phyloP scores from a whole-genome alignment of 352 stramenopile genomes.

The Globisporangium acanthophoron region DNA sequence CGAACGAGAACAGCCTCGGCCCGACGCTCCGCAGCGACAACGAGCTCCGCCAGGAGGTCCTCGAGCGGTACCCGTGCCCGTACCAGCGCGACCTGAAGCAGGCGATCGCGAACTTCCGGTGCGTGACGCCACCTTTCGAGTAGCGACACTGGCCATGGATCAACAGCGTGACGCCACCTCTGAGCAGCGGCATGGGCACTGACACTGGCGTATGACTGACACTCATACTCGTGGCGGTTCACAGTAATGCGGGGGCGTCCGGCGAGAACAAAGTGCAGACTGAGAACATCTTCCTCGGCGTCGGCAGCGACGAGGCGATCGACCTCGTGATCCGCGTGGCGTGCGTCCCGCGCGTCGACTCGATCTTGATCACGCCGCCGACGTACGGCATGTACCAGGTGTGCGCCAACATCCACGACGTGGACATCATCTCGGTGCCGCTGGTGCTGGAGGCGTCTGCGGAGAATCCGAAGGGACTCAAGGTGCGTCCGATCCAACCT shows the following conservation, averaged over 20 bases:
- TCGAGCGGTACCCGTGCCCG: conserved; percentile 95
- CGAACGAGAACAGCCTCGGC: conserved; percentile 97
- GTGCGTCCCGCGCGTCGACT: conserved; percentile 89
- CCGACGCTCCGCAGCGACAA: conserved; percentile 79
- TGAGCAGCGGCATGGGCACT: too few species aligned
- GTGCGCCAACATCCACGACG: conserved; percentile 97
- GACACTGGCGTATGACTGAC: neutral
- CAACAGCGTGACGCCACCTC: too few species aligned
- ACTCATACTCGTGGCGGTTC: neutral
- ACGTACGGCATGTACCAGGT: conserved; percentile 99
- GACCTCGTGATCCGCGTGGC: conserved; percentile 98
- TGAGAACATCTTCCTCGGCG: conserved; percentile 97
- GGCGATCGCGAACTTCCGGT: conserved; percentile 80
- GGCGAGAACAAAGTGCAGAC: conserved; percentile 52
- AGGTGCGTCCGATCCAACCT: conserved; percentile 15
- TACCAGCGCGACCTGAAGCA: conserved; percentile 94
- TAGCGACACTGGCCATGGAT: too few species aligned
- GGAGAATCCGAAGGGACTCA: conserved; percentile 64
- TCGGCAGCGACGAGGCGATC: conserved; percentile 98
- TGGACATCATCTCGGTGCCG: conserved; percentile 90
- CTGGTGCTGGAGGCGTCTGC: conserved; percentile 68
- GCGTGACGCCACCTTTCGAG: neutral
- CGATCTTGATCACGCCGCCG: conserved; percentile 95
- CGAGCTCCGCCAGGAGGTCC: conserved; percentile 52
- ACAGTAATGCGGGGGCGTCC: conserved; percentile 44